Evolutionary conservation across 2,329 filamentous ascomycete species (phyloP).

Genomic region (Fusarium burgessii): DNA sequence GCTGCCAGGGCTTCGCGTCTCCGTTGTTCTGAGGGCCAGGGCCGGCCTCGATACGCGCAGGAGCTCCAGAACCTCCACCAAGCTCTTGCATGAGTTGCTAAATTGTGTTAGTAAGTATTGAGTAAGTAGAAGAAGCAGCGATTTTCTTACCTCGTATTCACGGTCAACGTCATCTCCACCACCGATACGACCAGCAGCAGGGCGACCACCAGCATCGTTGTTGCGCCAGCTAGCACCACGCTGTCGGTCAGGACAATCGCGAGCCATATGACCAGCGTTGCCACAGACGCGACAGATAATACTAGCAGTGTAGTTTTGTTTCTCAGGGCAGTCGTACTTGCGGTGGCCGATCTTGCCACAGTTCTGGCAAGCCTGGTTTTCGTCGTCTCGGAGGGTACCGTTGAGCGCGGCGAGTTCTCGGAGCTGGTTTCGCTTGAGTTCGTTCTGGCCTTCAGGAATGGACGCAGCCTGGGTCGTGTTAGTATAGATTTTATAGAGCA

Average conservation of each 20-base stretch:
- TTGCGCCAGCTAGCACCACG: conserved; percentile 94
- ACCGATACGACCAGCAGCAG: conserved; percentile 76
- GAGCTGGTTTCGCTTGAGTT: conserved; percentile 98
- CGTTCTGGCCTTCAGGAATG: conserved; percentile 98
- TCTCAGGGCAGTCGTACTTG: conserved; percentile 98
- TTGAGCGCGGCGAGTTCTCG: conserved; percentile 97
- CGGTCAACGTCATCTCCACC: conserved; percentile 87
- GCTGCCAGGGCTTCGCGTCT: conserved; percentile 87
- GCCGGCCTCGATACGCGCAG: conserved; percentile 87
- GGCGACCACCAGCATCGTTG: conserved; percentile 67
- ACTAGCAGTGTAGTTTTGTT: conserved; percentile 98
- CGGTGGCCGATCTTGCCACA: conserved; percentile 98
- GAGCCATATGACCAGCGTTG: conserved; percentile 97
- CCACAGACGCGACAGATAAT: conserved; percentile 99
- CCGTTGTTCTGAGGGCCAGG: conserved; percentile 69
- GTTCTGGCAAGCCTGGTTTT: conserved; percentile 99
- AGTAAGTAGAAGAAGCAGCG: background rate
- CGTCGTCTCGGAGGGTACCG: conserved; percentile 98
- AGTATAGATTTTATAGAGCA: conserved; percentile 25
- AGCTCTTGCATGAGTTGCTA: conserved; percentile 98
- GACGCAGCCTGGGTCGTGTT: conserved; percentile 80
- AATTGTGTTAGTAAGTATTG: conserved; percentile 59
- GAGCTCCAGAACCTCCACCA: conserved; percentile 74
- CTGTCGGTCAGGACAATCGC: conserved; percentile 95
- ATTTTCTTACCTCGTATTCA: conserved; percentile 85